Conservation (phyloP, 352 stramenopile species). For the Nothophytophthora sp. region DNA sequence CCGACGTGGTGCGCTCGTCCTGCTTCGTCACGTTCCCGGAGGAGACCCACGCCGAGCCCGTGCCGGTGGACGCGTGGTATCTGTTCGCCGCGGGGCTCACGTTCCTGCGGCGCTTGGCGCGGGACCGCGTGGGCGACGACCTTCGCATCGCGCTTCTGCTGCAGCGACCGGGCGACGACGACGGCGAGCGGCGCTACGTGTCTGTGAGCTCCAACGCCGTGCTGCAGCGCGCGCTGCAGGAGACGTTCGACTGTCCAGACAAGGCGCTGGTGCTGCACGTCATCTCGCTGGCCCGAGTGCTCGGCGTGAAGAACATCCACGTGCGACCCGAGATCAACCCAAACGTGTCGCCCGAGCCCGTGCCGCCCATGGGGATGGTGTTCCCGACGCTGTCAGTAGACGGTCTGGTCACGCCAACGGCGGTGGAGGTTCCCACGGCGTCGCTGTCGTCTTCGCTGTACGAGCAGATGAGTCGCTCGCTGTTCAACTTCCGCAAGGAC, state of each 20-base stretch:
- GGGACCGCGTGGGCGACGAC: slow-evolving; percentile 67
- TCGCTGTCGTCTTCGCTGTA: slow-evolving; percentile 31
- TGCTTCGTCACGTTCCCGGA: slow-evolving; percentile 86
- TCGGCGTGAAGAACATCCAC: slow-evolving; percentile 56
- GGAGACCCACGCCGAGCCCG: slow-evolving; percentile 60
- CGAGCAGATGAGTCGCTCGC: slow-evolving; percentile 60
- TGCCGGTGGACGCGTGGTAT: slow-evolving; percentile 86
- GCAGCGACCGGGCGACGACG: slow-evolving; percentile 33
- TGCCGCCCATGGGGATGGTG: slow-evolving; percentile 62
- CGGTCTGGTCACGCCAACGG: slow-evolving; percentile 34
- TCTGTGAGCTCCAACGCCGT: slow-evolving; percentile 57
- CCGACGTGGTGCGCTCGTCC: slow-evolving; percentile 79
- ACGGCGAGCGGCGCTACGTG: slow-evolving; percentile 51
- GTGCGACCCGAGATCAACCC: slow-evolving; percentile 77
- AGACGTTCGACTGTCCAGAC: slow-evolving; percentile 66
- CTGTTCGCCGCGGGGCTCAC: slow-evolving; percentile 68
- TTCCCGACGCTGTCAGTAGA: slow-evolving; percentile 74
- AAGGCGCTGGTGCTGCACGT: slow-evolving; percentile 74
- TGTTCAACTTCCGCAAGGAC: slow-evolving; percentile 50
- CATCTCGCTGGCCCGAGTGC: slow-evolving; percentile 63
- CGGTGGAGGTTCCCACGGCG: slow-evolving; percentile 33
- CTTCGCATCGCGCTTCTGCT: slow-evolving; percentile 64
- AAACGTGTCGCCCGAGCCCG: slow-evolving; percentile 81
- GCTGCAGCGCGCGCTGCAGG: slow-evolving; percentile 55
- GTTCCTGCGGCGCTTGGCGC: slow-evolving; percentile 69